Conservation (phyloP, 164 flowering plant species). For the Akebia trifoliata region DNA sequence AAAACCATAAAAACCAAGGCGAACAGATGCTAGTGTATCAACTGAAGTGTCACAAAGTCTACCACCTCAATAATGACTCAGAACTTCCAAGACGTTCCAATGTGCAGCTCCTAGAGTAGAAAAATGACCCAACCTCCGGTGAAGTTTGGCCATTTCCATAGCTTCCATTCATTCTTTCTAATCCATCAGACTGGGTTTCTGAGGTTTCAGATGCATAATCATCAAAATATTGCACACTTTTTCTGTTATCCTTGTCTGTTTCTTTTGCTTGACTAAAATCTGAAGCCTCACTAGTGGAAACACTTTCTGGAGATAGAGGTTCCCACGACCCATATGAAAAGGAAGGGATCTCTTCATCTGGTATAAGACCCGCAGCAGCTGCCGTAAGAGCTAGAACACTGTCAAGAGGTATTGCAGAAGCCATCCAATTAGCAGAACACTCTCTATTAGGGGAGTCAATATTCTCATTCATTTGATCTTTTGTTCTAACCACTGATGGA, state of each 20-base stretch:
- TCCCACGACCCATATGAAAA: slow-evolving; percentile 39
- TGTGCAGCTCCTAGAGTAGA: slow-evolving; percentile 22
- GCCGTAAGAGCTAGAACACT: slow-evolving; percentile 60
- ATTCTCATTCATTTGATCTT: slow-evolving; percentile 37
- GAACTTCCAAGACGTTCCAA: slow-evolving; percentile 55
- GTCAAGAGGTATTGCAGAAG: slow-evolving; percentile 71
- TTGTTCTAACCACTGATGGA: slow-evolving; percentile 33
- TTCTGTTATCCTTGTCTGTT: slow-evolving; percentile 26
- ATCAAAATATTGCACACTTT: slow-evolving; percentile 27
- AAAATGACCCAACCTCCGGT: slow-evolving; percentile 35
- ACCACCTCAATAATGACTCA: slow-evolving; percentile 72
- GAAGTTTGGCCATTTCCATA: slow-evolving; percentile 45
- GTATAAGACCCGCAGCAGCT: slow-evolving; percentile 67
- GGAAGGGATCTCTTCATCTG: slow-evolving; percentile 49
- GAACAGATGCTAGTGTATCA: neutral
- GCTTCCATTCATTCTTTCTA: slow-evolving; percentile 34
- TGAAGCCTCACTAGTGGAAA: slow-evolving; percentile 50
- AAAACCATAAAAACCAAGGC: neutral
- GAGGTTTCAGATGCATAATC: slow-evolving; percentile 45
- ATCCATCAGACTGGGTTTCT: slow-evolving; percentile 35
- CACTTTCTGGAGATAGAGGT: slow-evolving; percentile 58
- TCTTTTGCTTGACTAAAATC: slow-evolving; percentile 41
- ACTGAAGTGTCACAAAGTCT: neutral
- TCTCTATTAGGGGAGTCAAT: slow-evolving; percentile 27
- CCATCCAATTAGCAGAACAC: slow-evolving; percentile 51